Base-by-base conservation (phyloP, 2,329 filamentous ascomycete species). In the Fusarium sp. region DNA sequence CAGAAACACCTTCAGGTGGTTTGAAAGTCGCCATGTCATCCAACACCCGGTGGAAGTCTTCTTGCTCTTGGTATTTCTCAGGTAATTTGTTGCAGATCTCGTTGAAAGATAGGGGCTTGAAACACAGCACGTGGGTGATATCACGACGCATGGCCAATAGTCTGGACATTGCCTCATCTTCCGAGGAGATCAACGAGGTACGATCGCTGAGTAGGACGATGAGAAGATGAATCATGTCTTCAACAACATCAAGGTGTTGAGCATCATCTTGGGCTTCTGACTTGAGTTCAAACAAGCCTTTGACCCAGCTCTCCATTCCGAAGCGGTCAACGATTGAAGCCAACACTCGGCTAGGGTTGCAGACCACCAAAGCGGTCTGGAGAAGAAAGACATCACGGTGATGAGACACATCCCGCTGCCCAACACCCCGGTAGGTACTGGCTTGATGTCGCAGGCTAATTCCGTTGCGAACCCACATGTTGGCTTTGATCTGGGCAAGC, bases 381-480 rank as follows among this genome's bases (percentile, higher is more conserved):
- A 99, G 81, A 49, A 99, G 86, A 78, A 98, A 97, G 44, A 99
- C 92, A 75, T 99, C 96, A 60, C 96, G 89, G 73, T 97, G 95
- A 74, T 97, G 95, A 3, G 93, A 94, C 20, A 97, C 92, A 78
- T 99, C 96, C 69, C 96, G 87, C 74, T 96, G 93, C 13, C 89
- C 88, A 15, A 97, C 93, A 40, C 93, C 94, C 17, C 94, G 90
- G 77, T 99, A 99, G 19, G 94, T 96, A 52, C 92, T 92, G 77
- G 96, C 96, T 79, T 99, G 96, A 77, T 99, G 96, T 39, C 95
- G 89, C 51, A 99, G 86, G 73, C 95, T 98, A 75, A 99, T 93
- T 3, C 96, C 96, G 76, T 99, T 99, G 56, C 96, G 90, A 67
- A 99, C 95, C 96, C 96, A 99, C 90, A 98, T 97, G 51, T 94